Base-by-base conservation (phyloP, 192 early-diverging fungal species). In the Rhizoclosmatium globosum region DNA sequence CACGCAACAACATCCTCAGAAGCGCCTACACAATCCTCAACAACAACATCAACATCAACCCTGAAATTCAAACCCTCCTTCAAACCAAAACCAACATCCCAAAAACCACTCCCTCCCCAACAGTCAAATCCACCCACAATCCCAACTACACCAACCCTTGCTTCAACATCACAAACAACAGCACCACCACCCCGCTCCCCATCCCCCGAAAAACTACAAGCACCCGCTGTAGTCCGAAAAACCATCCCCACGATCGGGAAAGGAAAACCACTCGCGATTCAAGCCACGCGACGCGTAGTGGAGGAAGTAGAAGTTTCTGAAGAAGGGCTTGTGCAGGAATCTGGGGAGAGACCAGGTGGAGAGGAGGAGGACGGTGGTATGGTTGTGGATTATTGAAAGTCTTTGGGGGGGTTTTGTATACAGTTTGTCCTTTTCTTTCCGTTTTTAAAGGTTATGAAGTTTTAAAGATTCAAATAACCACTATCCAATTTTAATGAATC, bases 31-130 rank as follows among this genome's bases (percentile, higher is more conserved):
- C 38, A 23, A 47, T 4, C 67, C 15, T 2, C 42, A 47, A 17
- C n/a, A 17, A 17, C 13, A 3, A 47, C 13, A 19, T 17, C 39
- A 2, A 46, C 42, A 39, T 64, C 50, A 17, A 9, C 19, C 2
- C 31, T 19, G 15, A 42, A 43, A 42, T 68, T 68, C 67, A 68
- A 68, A 43, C 67, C 67, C 9, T 42, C 67, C 13, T 68, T 68
- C 13, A 68, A 68, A n/a, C 67, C 67, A 13, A 68, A 68, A 47
- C 21, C 17, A 47, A 19, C 45, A 3, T 2, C 9, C 38, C 2
- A 21, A 15, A 65, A n/a, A n/a, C 53, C 53, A 57, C 53, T 57
- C 13, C 53, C 53, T 57, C 61, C 39, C 0, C 4, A n/a, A 64
- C 61, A 9, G 61, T 7, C 21, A 64, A 21, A 13, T 17, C 15